These are phyloP conservation scores for Mortierella alpina DNA, from an alignment of 192 early-diverging fungal genomes.

Conservation along the genomic window DNA sequence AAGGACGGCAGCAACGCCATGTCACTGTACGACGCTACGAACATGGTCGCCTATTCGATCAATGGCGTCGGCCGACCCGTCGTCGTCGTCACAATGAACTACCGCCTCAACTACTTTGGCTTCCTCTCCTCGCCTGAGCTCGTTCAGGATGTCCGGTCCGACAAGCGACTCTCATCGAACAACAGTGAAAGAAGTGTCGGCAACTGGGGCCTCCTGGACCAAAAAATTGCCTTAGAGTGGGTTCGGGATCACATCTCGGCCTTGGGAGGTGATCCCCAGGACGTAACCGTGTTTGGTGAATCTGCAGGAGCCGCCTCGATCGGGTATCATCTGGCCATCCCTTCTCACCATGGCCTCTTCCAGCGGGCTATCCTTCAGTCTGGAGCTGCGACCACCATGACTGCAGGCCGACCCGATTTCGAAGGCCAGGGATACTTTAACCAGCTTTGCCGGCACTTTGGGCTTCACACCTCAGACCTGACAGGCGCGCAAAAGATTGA, in stretches of 20 bases:
- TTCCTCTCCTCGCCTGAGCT: slow-evolving; percentile 45
- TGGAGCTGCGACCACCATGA: slow-evolving; percentile 27
- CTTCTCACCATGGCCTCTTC: slow-evolving; percentile 39
- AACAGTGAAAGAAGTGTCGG: slow-evolving; percentile 27
- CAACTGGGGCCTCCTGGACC: slow-evolving; percentile 67
- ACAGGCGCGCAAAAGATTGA: slow-evolving; percentile 15
- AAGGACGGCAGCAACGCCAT: slow-evolving; percentile 39
- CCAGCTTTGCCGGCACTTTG: slow-evolving; percentile 27
- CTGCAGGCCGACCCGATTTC: slow-evolving; percentile 9
- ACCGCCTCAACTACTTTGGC: slow-evolving; percentile 53
- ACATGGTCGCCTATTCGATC: slow-evolving; percentile 25
- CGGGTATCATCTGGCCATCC: slow-evolving; percentile 30
- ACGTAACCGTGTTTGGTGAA: slow-evolving; percentile 64
- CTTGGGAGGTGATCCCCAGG: slow-evolving; percentile 68
- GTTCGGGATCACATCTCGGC: slow-evolving; percentile 62
- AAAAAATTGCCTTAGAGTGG: slow-evolving; percentile 65
- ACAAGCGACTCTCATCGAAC: slow-evolving; percentile 8
- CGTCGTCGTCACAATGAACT: slow-evolving; percentile 49
- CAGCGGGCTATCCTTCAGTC: slow-evolving; percentile 47
- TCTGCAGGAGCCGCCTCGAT: slow-evolving; percentile 62
- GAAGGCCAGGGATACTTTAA: slow-evolving; percentile 43
- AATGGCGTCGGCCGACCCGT: slow-evolving; percentile 22
- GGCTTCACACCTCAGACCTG: not conserved
- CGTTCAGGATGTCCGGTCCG: slow-evolving; percentile 22
- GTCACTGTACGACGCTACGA: slow-evolving; percentile 24